These are phyloP conservation scores for Sphaerobolus stellatus DNA, from an alignment of 1,284 basidiomycete genomes.

Conservation along the genomic window DNA sequence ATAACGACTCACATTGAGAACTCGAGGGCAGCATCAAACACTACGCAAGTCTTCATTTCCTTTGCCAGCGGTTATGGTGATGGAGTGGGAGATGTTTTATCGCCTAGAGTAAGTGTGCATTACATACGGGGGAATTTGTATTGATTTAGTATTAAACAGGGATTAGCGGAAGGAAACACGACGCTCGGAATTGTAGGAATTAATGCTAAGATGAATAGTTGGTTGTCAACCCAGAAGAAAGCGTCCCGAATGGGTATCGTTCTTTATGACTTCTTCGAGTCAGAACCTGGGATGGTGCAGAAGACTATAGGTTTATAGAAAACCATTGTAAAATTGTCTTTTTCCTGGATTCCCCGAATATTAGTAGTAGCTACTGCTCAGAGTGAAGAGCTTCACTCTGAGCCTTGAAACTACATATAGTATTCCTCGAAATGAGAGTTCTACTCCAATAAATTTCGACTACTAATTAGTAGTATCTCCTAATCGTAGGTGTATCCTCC, in stretches of 20 bases:
- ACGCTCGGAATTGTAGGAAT: constrained; percentile 7
- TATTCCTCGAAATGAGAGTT: too few species aligned
- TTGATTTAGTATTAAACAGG: background rate
- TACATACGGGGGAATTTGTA: background rate
- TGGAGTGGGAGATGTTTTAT: constrained; percentile 6
- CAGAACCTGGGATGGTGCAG: constrained; percentile 4
- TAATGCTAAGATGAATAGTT: constrained; percentile 11
- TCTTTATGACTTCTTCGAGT: constrained; percentile 17
- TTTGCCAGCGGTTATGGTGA: constrained; percentile 20
- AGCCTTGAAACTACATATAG: background rate
- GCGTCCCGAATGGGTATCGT: constrained; percentile 16
- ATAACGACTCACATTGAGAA: constrained; percentile 16
- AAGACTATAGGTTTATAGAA: constrained; percentile 10
- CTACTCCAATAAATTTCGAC: too few species aligned
- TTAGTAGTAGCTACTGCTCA: background rate
- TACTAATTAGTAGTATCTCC: too few species aligned
- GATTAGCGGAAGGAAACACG: constrained; percentile 13
- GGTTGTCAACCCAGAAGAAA: background rate
- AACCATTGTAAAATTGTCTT: constrained; percentile 1
- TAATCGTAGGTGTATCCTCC: background rate
- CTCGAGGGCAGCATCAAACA: constrained; percentile 7
- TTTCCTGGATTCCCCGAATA: constrained; percentile 5
- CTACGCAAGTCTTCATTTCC: constrained; percentile 21
- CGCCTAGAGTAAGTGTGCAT: constrained; percentile 4
- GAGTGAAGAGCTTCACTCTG: background rate